phyloP scores from a whole-genome alignment of 768 basidiomycete genomes.

The Suillus ampliporus region DNA sequence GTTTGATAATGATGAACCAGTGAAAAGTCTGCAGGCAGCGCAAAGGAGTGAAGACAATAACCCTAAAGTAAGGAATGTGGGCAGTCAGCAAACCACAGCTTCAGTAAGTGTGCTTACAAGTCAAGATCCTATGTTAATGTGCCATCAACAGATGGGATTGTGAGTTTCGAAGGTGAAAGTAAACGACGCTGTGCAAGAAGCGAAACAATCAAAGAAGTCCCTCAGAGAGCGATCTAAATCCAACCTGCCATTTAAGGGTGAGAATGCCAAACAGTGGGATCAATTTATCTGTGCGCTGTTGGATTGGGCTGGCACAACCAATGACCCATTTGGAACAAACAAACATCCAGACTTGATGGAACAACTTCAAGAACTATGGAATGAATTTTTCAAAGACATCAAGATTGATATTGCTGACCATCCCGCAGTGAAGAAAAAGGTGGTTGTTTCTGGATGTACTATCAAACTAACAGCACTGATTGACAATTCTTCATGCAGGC shows the following conservation, averaged over 20 bases:
- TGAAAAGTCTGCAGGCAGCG: not conserved
- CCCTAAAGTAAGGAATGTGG: constrained; percentile 1
- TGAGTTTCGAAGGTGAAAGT: not conserved
- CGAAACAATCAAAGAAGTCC: not conserved
- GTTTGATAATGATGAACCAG: not conserved
- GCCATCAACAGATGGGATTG: constrained; percentile 8
- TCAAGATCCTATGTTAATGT: not conserved
- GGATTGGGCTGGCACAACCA: constrained; percentile 11
- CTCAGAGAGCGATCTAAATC: not conserved
- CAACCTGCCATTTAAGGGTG: constrained; percentile 7
- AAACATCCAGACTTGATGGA: constrained; percentile 9
- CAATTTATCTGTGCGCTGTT: constrained; percentile 4
- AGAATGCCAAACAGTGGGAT: constrained; percentile 8
- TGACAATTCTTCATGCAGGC: constrained; percentile 5
- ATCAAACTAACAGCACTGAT: not conserved
- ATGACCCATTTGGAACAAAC: constrained; percentile 13
- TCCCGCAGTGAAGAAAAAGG: constrained; percentile 11
- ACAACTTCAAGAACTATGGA: constrained; percentile 9
- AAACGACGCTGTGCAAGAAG: not conserved
- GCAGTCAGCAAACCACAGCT: not conserved
- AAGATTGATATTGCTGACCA: constrained; percentile 8
- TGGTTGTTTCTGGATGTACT: not conserved
- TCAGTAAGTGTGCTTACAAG: not conserved
- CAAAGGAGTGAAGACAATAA: not conserved
- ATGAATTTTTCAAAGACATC: not conserved